Conservation (phyloP, 2,329 filamentous ascomycete species). For the Ophiostoma quercus region DNA sequence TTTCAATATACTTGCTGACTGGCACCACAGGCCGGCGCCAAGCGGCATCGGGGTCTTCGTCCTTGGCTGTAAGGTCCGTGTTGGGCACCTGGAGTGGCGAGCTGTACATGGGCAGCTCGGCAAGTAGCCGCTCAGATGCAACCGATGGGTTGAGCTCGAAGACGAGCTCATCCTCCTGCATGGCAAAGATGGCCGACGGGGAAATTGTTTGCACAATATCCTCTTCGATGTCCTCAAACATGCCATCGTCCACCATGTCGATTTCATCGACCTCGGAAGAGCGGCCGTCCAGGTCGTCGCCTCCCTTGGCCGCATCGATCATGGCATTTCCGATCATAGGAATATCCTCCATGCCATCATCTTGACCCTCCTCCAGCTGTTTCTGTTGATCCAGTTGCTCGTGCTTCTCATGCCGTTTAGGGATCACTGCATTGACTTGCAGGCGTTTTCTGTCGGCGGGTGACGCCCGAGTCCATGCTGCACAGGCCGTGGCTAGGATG, state of each 20-base stretch:
- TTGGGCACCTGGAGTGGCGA: constrained; percentile 56
- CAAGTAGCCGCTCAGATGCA: constrained; percentile 68
- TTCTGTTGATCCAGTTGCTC: neutral
- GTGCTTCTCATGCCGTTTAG: constrained; percentile 26
- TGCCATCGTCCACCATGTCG: constrained; percentile 40
- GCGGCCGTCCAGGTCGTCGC: constrained; percentile 13
- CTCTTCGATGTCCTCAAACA: constrained; percentile 30
- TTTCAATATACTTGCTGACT: constrained; percentile 80
- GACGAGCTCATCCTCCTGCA: constrained; percentile 76
- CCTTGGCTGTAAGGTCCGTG: constrained; percentile 52
- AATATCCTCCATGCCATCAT: constrained; percentile 18
- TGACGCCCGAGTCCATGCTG: constrained; percentile 67
- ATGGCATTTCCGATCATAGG: constrained; percentile 27
- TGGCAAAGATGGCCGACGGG: constrained; percentile 74
- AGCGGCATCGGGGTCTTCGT: constrained; percentile 60
- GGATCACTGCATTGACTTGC: constrained; percentile 58
- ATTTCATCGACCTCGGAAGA: constrained; percentile 36
- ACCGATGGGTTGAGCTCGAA: constrained; percentile 72
- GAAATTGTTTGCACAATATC: constrained; percentile 46
- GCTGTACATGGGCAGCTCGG: constrained; percentile 76
- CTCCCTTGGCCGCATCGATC: constrained; percentile 24
- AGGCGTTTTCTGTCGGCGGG: constrained; percentile 59
- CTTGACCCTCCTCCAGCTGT: constrained; percentile 29
- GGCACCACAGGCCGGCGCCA: constrained; percentile 76
- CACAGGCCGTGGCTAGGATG: constrained; percentile 75